Evolutionary conservation across 2,329 filamentous ascomycete species (phyloP).

Genomic region (Ophiostoma tasmaniense): DNA sequence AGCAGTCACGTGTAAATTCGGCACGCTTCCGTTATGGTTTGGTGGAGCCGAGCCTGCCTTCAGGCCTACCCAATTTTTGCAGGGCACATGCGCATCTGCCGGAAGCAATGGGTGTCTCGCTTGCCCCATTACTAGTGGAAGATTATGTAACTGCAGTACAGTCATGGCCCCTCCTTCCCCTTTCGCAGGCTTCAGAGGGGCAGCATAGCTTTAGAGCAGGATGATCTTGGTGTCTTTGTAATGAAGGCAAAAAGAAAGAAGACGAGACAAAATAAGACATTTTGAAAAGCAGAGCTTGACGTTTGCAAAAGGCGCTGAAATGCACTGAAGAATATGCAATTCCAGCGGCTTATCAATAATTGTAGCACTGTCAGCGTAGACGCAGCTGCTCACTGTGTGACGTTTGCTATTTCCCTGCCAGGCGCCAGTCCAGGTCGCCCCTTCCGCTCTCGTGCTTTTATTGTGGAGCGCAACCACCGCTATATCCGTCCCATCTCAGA

Average conservation of each 20-base stretch:
- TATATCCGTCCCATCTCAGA: not conserved
- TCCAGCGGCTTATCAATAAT: not conserved
- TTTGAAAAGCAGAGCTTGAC: not conserved
- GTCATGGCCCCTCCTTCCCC: conserved; percentile 1
- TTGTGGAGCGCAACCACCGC: not conserved
- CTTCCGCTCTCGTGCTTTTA: conserved; percentile 6
- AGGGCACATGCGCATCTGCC: conserved; percentile 3
- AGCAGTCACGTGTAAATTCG: not conserved
- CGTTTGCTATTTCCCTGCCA: not conserved
- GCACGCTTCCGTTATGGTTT: not conserved
- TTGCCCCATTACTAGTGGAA: not conserved
- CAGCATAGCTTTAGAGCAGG: not conserved
- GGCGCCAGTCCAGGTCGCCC: not conserved
- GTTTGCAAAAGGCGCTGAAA: not conserved
- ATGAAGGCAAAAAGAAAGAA: too few species aligned
- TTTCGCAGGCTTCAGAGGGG: conserved; percentile 7
- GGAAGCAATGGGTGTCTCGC: not conserved
- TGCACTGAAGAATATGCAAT: not conserved
- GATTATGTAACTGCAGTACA: not conserved
- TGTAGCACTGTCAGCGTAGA: not conserved
- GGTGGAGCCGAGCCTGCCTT: not conserved
- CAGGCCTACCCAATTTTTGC: not conserved
- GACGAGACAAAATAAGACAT: not conserved
- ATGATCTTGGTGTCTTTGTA: not conserved
- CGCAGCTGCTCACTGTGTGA: not conserved